Base-by-base conservation (phyloP, 306 rosid species). In the Vigna radiata region DNA sequence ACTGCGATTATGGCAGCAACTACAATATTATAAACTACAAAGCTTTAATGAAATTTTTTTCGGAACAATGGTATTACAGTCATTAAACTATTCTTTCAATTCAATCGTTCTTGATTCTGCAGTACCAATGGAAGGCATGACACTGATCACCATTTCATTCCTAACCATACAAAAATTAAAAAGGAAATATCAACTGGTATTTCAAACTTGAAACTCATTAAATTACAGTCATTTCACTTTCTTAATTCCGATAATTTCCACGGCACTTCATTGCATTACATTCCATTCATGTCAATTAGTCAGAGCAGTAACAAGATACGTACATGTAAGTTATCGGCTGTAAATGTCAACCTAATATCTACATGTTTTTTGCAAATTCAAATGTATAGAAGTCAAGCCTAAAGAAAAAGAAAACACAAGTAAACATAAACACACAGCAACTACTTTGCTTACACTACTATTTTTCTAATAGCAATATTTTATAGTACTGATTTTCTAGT, bases 371-470 rank as follows among this genome's bases (percentile, higher is more conserved):
- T 39, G 31, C 41, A 77, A 67, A 67, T 55, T 54, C 66, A 29
- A 46, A 36, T 44, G 55, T 62, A 52, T 72, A 18, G 0, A 67
- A 59, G 80, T 47, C 2, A 54, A 29, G 36, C 67, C 64, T 66
- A 56, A 80, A 9, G 43, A 70, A 19, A 75, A 21, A 41, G 13
- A n/a, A 61, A 25, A 16, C 7, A 19, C 23, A 48, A 60, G 6
- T 29, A 14, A 50, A 49, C 43, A 47, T 15, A 23, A 50, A 53
- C 43, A 55, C 31, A 37, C 17, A 68, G 41, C 66, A 75, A 25
- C 58, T 76, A 39, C 63, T 54, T 81, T 54, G 67, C 71, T 77
- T 68, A 44, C 29, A 44, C 66, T 49, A 41, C 47, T 37, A 66
- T 31, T 27, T 41, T 53, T 48, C 73, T 65, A 23, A 55, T 15